These are phyloP conservation scores for Solanum microdontum DNA, from an alignment of 257 asterid species.

Conservation along the genomic window DNA sequence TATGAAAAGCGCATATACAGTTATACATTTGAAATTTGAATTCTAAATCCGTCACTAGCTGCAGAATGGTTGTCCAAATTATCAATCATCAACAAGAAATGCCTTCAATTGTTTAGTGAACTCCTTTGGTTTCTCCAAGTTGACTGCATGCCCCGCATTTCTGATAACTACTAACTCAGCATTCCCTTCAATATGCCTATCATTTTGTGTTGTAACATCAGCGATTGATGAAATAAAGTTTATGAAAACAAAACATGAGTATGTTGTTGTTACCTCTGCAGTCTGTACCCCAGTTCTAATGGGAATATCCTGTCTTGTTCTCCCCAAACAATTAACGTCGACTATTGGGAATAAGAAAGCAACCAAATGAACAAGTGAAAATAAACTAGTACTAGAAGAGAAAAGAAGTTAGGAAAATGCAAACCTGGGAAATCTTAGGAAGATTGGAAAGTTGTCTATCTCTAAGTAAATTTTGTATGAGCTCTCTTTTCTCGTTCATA, in stretches of 20 bases:
- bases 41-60: neutral
- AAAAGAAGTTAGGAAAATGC: neutral
- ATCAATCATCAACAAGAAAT: constrained; percentile 31
- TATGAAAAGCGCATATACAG: neutral
- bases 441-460: constrained; percentile 48
- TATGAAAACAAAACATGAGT: neutral
- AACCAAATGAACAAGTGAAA: neutral
- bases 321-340: constrained; percentile 85
- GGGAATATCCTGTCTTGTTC: constrained; percentile 74
- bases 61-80: neutral
- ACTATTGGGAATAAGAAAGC: constrained; percentile 26
- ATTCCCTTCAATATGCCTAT: constrained; percentile 70
- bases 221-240: neutral
- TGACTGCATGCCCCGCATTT: constrained; percentile 82
- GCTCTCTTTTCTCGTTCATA: constrained; percentile 47
- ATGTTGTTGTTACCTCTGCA: constrained; percentile 30
- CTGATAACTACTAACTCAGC: constrained; percentile 58
- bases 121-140: constrained; percentile 72
- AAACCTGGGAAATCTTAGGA: constrained; percentile 57
- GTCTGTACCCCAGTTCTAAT: constrained; percentile 63
- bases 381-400: neutral
- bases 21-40: neutral
- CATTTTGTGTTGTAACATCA: neutral
- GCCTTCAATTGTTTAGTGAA: constrained; percentile 64
- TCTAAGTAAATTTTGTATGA: constrained; percentile 49